Evolutionary conservation across 2,329 filamentous ascomycete species (phyloP), one percentile per base, ranked within the genome.

Genomic region (Colletotrichum theobromicola): DNA sequence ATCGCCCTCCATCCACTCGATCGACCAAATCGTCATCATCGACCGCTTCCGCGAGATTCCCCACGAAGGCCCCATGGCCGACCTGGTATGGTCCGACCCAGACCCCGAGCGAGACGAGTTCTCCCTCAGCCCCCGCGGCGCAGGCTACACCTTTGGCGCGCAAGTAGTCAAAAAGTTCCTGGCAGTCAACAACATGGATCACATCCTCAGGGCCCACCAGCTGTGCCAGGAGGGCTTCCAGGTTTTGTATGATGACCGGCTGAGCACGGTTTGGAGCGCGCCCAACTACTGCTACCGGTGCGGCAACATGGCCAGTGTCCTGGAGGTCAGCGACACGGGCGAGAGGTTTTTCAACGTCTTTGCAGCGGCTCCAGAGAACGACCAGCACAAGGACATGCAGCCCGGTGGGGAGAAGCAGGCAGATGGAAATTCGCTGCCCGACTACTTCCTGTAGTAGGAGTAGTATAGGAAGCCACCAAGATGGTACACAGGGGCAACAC

Each of bases 1-100:
- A 24, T 96, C 94, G 1, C 94, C 94, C 2, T 96, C 94, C 34
- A 98, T 99, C 82, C 97, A 99, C 85, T 98, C 95, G 58, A 98
- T 99, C 82, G 97, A 99, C 84, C 97, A 99, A 86, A 98, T 99
- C 86, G 98, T 99, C 85, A 98, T 99, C 84, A 98, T 99, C 83
- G 97, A 99, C 86, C 95, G 97, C 60, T 99, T 98, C 88, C 93
- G 97, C 78, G 97, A 99, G 83, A 99, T 99, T 75, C 97, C 97
- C 7, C 97, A 99, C 85, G 97, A 99, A 85, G 97, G 97, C 0
- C 97, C 97, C 37, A 99, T 99, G 97, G 97, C 97, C n/a, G 97
- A 99, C 84, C 88, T 99, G 7, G 97, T 99, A 35, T 99, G 97
- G 97, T 98, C 95, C 24, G 97, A 99, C 83, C 97, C 97, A 0